phyloP scores from a whole-genome alignment of 352 stramenopile species.

The Phytophthora rubi region DNA sequence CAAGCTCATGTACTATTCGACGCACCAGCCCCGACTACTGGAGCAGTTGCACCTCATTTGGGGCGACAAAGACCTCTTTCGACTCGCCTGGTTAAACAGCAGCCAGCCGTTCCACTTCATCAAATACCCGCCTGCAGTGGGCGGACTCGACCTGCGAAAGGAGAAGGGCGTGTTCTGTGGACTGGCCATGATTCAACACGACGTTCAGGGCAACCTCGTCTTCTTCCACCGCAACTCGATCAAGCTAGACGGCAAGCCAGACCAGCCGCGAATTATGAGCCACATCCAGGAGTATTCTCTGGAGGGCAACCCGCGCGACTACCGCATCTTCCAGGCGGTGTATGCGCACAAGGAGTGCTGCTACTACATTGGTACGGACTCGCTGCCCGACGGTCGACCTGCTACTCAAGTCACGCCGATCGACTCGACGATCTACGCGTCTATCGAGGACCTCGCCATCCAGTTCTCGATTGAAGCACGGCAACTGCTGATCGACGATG shows the following conservation, averaged over 20 bases:
- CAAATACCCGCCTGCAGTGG: conserved; percentile 68
- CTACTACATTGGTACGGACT: conserved; percentile 86
- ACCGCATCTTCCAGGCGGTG: conserved; percentile 85
- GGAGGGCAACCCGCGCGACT: conserved; percentile 71
- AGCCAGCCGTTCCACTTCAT: conserved; percentile 86
- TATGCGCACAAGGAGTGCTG: conserved; percentile 86
- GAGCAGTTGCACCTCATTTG: conserved; percentile 83
- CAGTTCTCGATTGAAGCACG: conserved; percentile 79
- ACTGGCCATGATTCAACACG: conserved; percentile 88
- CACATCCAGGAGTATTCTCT: conserved; percentile 85
- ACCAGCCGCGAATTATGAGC: conserved; percentile 80
- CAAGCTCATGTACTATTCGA: conserved; percentile 90
- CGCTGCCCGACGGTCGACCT: conserved; percentile 60
- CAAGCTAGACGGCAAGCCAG: conserved; percentile 74
- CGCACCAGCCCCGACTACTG: conserved; percentile 67
- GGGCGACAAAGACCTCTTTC: conserved; percentile 90
- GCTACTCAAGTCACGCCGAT: conserved; percentile 77
- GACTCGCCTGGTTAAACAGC: conserved; percentile 80
- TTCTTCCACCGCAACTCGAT: conserved; percentile 90
- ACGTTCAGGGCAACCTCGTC: conserved; percentile 81
- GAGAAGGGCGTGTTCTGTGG: conserved; percentile 85
- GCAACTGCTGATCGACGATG: conserved; percentile 60
- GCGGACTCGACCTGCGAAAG: conserved; percentile 67
- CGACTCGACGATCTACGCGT: conserved; percentile 76
- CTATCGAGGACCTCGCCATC: conserved; percentile 80